phyloP scores from a whole-genome alignment of 768 basidiomycete genomes.

The Xerocomellus intermedius region DNA sequence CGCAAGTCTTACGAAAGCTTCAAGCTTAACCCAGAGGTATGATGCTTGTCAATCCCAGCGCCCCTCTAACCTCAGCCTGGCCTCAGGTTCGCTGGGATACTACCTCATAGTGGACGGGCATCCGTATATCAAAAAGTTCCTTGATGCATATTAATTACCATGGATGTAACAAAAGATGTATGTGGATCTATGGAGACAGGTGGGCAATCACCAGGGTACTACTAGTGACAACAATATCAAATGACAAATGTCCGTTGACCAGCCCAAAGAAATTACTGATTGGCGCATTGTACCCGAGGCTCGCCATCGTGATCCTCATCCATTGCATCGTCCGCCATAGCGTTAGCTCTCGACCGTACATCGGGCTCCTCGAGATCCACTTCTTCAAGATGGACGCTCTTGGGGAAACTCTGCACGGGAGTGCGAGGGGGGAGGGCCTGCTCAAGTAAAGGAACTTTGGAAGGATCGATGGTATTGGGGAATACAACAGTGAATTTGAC shows the following conservation, averaged over 20 bases:
- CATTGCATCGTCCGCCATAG: conserved; percentile 76
- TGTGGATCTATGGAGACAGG: conserved; percentile 29
- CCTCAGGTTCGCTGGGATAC: conserved; percentile 31
- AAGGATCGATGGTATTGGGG: conserved; percentile 76
- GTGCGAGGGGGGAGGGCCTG: conserved; percentile 79
- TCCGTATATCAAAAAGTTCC: conserved; percentile 2
- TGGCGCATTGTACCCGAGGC: conserved; percentile 94
- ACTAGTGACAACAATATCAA: conserved; percentile 18
- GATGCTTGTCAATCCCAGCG: neutral
- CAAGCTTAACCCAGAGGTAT: conserved; percentile 79
- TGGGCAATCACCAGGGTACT: conserved; percentile 22
- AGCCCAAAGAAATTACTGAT: conserved; percentile 53
- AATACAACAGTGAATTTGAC: conserved; percentile 86
- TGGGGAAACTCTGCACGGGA: conserved; percentile 63
- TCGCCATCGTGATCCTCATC: conserved; percentile 87
- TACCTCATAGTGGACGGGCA: neutral
- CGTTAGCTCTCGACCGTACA: conserved; percentile 45
- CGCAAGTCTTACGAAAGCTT: conserved; percentile 73
- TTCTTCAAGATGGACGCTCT: conserved; percentile 74
- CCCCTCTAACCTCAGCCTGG: neutral
- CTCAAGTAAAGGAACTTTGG: conserved; percentile 72
- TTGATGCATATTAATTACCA: conserved; percentile 29
- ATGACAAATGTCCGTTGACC: conserved; percentile 15
- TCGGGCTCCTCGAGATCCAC: conserved; percentile 80
- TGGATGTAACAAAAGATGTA: conserved; percentile 29